Evolutionary conservation across 176 grass and related monocot genomes (phyloP), one percentile per base, ranked within the genome.

Genomic region (Oryza glaberrima): DNA sequence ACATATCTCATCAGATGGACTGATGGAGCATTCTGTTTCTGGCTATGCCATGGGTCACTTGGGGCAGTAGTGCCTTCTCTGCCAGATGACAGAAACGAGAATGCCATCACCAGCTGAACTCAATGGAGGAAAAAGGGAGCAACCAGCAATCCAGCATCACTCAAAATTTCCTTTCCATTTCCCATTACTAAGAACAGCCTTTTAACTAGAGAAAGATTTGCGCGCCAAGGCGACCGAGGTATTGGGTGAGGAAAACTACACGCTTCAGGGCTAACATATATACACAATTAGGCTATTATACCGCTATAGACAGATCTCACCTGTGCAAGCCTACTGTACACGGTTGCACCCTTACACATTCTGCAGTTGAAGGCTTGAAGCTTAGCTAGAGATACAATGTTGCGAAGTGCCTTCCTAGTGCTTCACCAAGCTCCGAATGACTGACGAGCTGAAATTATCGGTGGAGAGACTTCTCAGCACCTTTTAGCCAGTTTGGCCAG

Each of bases 121-220:
- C 75, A 26, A 87, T 16, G 61, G 43, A 83, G 49, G 48, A 48
- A 74, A 86, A 83, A 75, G 67, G 69, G 75, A 91, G 70, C 65
- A 84, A 84, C 38, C 49, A 40, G 7, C 64, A 72, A 84, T 80
- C 38, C 49, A 40, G 7, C 64, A 72, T 84, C 75, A 80, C 89
- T 81, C 89, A 91, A 77, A 91, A 84, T 77, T 83, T 77, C 85
- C 81, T 81, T 87, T 76, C 71, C 77, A 69, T 67, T 77, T 84
- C 65, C 81, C 46, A 81, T 88, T 76, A 76, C 80, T 64, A 52
- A 78, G 69, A 28, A 65, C 61, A 75, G 7, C 84, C 79, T 79
- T 79, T 83, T 69, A 69, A 79, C 61, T 43, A 63, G 83, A 80
- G 75, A 30, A 84, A 65, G 71, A 77, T 44, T 79, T 25, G 11